Base-by-base conservation (phyloP, 441 rosid genomes). In the Biscutella auriculata region DNA sequence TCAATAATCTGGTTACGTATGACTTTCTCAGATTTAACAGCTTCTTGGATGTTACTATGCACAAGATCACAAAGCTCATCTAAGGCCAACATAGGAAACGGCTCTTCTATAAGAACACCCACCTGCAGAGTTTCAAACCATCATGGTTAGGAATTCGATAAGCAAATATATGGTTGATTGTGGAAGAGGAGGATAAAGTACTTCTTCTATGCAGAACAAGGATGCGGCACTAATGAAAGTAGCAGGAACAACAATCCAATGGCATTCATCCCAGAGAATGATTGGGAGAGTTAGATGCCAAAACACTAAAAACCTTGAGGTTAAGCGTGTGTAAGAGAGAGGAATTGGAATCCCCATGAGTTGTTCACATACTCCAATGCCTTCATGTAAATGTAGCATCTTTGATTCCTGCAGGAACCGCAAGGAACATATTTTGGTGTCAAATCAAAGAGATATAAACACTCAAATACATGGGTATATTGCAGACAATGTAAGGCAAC, bases 261-360 rank as follows among this genome's bases (percentile, higher is more conserved):
- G 96, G 68, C 98, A 91, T 57, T 91, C 97, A 63, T 91, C 96
- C 97, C 95, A 91, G 6, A 91, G 91, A 66, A 85, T 91, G 63
- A 91, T 62, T 6, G 98, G 98, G 14, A 88, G 93, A 54, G 96
- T 85, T 12, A 91, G 75, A 79, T 88, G 96, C 93, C 98, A 91
- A 27, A 91, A 88, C 51, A 91, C 95, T 43, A 91, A 83, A 76
- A 87, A 85, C 76, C 98, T 84, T 6, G 96, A 91, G 25, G 96
- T 91, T 73, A 91, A 74, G 11, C 98, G 87, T 40, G 98, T 91
- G 69, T 88, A 91, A 0, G 98, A 87, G 11, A 87, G 83, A 36
- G 96, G 98, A 56, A 91, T 81, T 2, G 98, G 96, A 45, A 80
- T 76, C 7, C 96, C 95, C 75, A 85, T 73, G 14, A 91, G 82